Evolutionary conservation across 331 rosid species (phyloP), one percentile per base, ranked within the genome.

Genomic region (Stylosanthes scabra): DNA sequence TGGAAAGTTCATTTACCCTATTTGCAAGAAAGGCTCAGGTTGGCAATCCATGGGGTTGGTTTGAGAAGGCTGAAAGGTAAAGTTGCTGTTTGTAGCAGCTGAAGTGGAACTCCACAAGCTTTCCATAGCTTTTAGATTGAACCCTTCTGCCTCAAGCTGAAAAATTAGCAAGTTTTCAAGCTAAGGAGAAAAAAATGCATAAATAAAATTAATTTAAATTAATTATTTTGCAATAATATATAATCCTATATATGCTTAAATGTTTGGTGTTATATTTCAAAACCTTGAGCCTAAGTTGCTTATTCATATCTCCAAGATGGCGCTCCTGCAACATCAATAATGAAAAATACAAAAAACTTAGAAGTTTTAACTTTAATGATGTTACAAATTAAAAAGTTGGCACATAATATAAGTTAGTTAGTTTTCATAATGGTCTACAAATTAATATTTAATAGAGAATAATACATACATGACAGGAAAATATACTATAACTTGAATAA

Each of bases 121-220:
- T 63, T 89, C 89, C 71, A 87, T 75, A 25, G 82, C 88, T 63
- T 83, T 93, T 3, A 79, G 83, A 78, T 80, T 83, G 63, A 82
- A 81, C 47, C 96, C 96, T 54, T 91, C 96, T 51, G 87, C 75
- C 79, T 93, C 90, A 13, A 93, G 90, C 98, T 93, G 85, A 72
- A 81, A 64, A 64, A 62, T 11, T 1, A 4, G 1, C 1, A 20
- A 13, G 4, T 15, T 29, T 34, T 31, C 5, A 0, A 31, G 5
- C n/a, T n/a, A 31, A 31, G 6, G 16, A 63, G 52, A 16, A 29
- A 72, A 8, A 0, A 9, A 52, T 29, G 59, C 6, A 50, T 34
- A 29, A 50, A 56, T 5, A 65, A 51, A 27, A 5, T 16, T 20
- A 20, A 20, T 20, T 20, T 20, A 20, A 20, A 20, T 20, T 0